Base-by-base conservation (phyloP, 176 grass and related monocot species). In the Aegilops sharonensis region DNA sequence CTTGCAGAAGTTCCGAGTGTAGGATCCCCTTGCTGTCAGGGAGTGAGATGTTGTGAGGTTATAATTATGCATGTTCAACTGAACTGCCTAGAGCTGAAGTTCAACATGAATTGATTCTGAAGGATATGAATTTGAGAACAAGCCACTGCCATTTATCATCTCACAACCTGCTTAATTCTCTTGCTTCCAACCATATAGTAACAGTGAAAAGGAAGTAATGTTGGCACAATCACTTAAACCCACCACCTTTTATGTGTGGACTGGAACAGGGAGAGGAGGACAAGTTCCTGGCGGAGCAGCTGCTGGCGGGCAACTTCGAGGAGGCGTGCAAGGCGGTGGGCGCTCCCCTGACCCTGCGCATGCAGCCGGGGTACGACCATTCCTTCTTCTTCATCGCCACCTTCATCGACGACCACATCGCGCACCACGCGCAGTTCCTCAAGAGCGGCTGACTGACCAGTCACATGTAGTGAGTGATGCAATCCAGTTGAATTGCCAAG, bases 311-410 rank as follows among this genome's bases (percentile, higher is more conserved):
- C 59, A 97, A 93, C 71, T 99, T 99, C 8, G 92, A 97, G 83
- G 90, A 90, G 45, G 97, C 92, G 12, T 93, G 94, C 81, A 97
- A 96, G 68, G 82, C 81, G 31, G 94, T 57, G 2, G 88, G 91
- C 14, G 87, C 76, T 77, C 73, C 97, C 31, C 42, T 99, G 66
- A 78, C 21, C 9, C 81, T 99, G 68, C 92, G 92, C 32, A 93
- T 94, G 94, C 97, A 93, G 10, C 89, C 94, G 13, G 94, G 92
- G 57, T 99, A 99, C 8, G 97, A 99, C 83, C 97, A 99, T 77
- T 99, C 97, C 6, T 99, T 93, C 68, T 96, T 68, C 36, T 99
- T 96, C 85, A 93, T 99, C n/a, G 84, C 89, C 8, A 96, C 92
- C 32, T 99, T 99, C 72, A 32, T 99, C 2, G 94, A 94, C 13